Percentiles rank a stretch among this genome's conserved stretches.
phyloP scores from a whole-genome alignment of 352 stramenopile genomes.

The Globisporangium radiosum region DNA sequence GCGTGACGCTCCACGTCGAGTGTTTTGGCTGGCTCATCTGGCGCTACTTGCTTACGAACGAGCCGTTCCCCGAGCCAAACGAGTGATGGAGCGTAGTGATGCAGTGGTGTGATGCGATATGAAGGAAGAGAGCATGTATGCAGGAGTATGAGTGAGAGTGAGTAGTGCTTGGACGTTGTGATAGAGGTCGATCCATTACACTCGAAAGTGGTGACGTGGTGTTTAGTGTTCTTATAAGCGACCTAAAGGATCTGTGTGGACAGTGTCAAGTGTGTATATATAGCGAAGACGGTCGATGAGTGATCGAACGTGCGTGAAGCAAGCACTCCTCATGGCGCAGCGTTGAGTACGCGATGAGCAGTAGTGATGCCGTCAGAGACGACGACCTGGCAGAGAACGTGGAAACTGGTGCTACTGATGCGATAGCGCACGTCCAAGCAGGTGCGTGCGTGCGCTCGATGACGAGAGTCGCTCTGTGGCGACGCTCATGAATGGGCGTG shows the following conservation, averaged over 20 bases:
- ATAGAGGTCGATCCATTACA: not conserved
- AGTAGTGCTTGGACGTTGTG: not conserved
- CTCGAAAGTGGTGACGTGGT: no score
- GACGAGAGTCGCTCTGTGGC: not conserved
- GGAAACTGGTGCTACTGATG: not conserved
- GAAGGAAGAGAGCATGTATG: not conserved
- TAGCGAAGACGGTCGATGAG: not conserved
- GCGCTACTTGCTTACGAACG: constrained; percentile 79
- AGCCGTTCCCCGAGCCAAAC: constrained; percentile 62
- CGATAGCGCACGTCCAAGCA: not conserved
- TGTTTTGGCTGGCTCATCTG: constrained; percentile 84
- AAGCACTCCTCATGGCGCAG: not conserved
- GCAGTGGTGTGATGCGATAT: not conserved
- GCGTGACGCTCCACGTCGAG: constrained; percentile 79
- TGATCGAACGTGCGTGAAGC: no score
- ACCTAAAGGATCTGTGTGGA: no score
- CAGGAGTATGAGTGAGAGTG: not conserved
- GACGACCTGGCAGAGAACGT: not conserved
- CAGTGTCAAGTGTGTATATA: not conserved
- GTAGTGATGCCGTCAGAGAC: not conserved
- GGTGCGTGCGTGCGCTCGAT: not conserved
- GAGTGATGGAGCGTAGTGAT: constrained; percentile 34
- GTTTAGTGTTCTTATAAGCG: no score
- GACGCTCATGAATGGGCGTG: no score
- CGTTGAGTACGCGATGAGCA: not conserved